Conservation (phyloP, 345 rosid genomes). For the Erucastrum elatum region DNA sequence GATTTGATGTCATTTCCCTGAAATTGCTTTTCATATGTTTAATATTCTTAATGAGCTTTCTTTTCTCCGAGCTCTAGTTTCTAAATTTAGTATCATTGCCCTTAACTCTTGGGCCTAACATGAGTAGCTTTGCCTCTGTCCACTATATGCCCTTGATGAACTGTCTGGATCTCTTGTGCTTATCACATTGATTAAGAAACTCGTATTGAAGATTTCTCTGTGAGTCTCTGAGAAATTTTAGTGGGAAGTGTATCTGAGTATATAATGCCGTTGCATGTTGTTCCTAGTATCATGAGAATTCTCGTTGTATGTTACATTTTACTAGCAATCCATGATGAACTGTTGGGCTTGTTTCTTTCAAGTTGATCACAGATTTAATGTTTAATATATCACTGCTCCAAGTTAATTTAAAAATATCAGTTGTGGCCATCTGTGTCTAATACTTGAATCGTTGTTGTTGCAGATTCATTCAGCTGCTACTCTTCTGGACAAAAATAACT, state of each 20-base stretch:
- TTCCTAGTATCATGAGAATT: conserved; percentile 12
- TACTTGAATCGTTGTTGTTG: conserved; percentile 8
- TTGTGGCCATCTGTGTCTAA: conserved; percentile 14
- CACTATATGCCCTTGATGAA: conserved; percentile 9
- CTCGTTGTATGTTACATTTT: not conserved
- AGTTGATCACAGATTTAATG: conserved; percentile 16
- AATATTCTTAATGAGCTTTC: not conserved
- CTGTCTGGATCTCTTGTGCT: conserved; percentile 15
- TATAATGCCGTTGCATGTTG: not conserved
- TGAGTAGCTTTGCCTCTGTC: conserved; percentile 14
- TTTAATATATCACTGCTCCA: not conserved
- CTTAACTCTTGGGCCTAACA: not conserved
- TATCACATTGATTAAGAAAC: not conserved
- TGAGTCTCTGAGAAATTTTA: not conserved
- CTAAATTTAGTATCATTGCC: not conserved
- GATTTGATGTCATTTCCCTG: not conserved
- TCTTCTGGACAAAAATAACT: conserved; percentile 81
- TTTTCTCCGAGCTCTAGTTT: not conserved
- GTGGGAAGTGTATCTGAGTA: conserved; percentile 15
- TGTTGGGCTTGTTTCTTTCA: conserved; percentile 11
- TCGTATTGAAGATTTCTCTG: not conserved
- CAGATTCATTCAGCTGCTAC: conserved; percentile 95
- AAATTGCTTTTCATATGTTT: not conserved
- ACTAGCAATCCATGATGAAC: conserved; percentile 16
- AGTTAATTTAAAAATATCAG: not conserved